phyloP scores from a whole-genome alignment of 2,329 filamentous ascomycete species.

The Rutstroemia sp. region DNA sequence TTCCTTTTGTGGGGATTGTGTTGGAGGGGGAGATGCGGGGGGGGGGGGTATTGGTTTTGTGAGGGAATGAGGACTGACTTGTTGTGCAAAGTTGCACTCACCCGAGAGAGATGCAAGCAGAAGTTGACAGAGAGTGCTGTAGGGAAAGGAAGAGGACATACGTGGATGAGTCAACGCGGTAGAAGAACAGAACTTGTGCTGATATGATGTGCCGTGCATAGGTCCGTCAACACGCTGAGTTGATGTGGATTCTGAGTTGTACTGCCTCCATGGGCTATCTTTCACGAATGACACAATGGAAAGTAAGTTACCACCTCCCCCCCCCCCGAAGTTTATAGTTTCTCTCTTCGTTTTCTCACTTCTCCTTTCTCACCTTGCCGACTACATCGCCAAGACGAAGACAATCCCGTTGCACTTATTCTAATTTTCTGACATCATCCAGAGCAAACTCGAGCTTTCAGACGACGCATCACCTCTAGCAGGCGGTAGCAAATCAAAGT shows the following conservation, averaged over 20 bases:
- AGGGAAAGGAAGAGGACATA: too few relatives aligned
- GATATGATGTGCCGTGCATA: slow-evolving; percentile 28
- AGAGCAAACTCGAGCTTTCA: slow-evolving; percentile 67
- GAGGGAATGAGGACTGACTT: background rate
- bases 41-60: background rate
- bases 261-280: slow-evolving; percentile 87
- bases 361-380: too few relatives aligned
- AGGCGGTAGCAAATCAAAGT: slow-evolving; percentile 48
- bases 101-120: too few relatives aligned
- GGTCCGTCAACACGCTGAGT: slow-evolving; percentile 73
- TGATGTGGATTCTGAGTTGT: slow-evolving; percentile 97
- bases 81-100: background rate
- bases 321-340: too few relatives aligned
- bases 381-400: too few relatives aligned
- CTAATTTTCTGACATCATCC: background rate
- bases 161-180: too few relatives aligned
- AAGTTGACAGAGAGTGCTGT: too few relatives aligned
- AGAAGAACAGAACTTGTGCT: background rate
- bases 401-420: background rate
- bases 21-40: background rate
- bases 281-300: slow-evolving; percentile 99
- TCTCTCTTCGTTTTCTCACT: background rate
- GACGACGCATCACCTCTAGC: slow-evolving; percentile 52
- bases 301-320: too few relatives aligned
- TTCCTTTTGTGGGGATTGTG: background rate